Evolutionary conservation across 169 alveolate species (phyloP).

Genomic region (Plasmodium reichenowi): DNA sequence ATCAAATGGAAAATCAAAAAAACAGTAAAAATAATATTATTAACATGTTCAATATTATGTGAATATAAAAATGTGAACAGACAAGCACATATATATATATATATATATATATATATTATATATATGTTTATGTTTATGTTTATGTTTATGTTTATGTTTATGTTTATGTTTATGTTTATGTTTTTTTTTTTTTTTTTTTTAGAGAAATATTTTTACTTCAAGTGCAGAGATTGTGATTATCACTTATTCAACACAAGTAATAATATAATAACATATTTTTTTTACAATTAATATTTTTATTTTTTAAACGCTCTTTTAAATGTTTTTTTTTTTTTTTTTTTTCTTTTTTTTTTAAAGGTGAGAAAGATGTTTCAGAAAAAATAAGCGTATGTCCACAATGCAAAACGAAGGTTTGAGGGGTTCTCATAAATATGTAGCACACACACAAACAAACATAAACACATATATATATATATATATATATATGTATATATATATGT

Average conservation of each 20-base stretch:
- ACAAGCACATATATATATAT: neutral
- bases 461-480: neutral
- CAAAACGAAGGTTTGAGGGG: conserved; percentile 2
- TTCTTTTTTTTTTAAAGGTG: neutral
- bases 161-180: neutral
- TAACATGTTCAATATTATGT: neutral
- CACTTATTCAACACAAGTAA: conserved; percentile 60
- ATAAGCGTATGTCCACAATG: conserved; percentile 18
- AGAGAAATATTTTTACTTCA: conserved; percentile 54
- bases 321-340: neutral
- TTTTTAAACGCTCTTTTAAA: no score
- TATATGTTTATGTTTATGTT: neutral
- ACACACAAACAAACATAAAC: conserved; percentile 9
- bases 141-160: neutral
- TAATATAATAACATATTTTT: neutral
- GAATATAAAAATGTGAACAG: neutral
- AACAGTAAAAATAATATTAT: neutral
- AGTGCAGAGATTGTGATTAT: conserved; percentile 45
- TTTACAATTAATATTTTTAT: no score
- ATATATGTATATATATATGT: no score
- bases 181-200: conserved; percentile 17
- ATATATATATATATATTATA: conserved; percentile 5
- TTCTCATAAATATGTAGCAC: neutral
- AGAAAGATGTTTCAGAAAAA: neutral
- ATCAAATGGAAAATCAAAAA: neutral